Percentiles rank a stretch among this genome's conserved stretches.
Conservation (phyloP, 257 asterid species). For the Primulina eburnea region DNA sequence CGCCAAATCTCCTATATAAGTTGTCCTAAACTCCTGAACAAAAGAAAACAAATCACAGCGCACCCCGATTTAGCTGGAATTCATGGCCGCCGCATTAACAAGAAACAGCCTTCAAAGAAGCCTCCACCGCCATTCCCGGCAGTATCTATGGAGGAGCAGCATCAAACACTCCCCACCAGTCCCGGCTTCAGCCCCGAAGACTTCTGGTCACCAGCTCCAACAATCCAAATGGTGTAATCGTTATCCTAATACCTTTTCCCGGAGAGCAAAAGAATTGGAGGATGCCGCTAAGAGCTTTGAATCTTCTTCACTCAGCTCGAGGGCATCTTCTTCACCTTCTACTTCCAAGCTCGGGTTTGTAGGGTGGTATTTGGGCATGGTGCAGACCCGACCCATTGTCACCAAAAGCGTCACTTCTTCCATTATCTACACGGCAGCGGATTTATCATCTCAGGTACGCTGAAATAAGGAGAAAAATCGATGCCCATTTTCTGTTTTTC, state of each 20-base stretch:
- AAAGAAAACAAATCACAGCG: no score
- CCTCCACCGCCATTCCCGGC: constrained; percentile 5
- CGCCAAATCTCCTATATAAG: background rate
- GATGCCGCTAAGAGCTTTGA: constrained; percentile 25
- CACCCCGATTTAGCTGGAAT: constrained; percentile 24
- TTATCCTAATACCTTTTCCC: constrained; percentile 31
- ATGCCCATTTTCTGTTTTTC: background rate
- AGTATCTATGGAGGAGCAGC: constrained; percentile 11
- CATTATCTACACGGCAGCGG: constrained; percentile 76
- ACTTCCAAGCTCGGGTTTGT: constrained; percentile 40
- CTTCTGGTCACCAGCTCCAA: constrained; percentile 28
- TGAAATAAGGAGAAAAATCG: background rate
- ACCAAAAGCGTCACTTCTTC: constrained; percentile 79
- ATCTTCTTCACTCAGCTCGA: constrained; percentile 25
- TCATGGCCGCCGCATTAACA: constrained; percentile 42
- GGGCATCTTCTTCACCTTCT: constrained; percentile 26
- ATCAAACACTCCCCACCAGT: constrained; percentile 21
- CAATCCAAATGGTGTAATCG: constrained; percentile 38
- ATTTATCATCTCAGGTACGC: constrained; percentile 77
- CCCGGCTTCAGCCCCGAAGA: constrained; percentile 20
- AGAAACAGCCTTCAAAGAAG: constrained; percentile 24
- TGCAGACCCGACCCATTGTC: constrained; percentile 62
- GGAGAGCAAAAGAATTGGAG: constrained; percentile 30
- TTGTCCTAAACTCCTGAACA: constrained; percentile 9
- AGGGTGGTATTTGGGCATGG: constrained; percentile 61